These are phyloP conservation scores for Metschnikowia baotianmanensis DNA, from an alignment of 805 yeast species.

Conservation along the genomic window DNA sequence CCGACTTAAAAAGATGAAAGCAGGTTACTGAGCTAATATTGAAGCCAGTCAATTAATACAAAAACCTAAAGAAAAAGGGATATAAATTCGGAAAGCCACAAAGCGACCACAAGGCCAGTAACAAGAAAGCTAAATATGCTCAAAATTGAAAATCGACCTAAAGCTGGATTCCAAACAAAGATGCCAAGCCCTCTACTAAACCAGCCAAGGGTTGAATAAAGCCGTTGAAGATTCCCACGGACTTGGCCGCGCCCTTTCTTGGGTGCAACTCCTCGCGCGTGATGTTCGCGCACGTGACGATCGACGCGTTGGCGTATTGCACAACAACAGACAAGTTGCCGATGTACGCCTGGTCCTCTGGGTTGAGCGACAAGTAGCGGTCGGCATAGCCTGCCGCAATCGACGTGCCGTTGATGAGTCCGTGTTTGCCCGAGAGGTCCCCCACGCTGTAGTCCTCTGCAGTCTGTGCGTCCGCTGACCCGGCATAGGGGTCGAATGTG, in stretches of 20 bases:
- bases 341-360: conserved; percentile 24
- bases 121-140: background rate
- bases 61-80: too few relatives aligned
- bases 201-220: background rate
- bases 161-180: background rate
- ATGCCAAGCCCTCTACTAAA: background rate
- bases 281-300: conserved; percentile 40
- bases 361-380: conserved; percentile 32
- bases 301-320: conserved; percentile 30
- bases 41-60: too few relatives aligned
- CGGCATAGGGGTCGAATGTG: conserved; percentile 39
- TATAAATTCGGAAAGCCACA: too few relatives aligned
- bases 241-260: background rate
- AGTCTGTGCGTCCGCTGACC: conserved; percentile 25
- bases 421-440: conserved; percentile 42
- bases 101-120: too few relatives aligned
- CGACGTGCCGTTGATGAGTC: conserved; percentile 28
- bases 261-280: conserved; percentile 13
- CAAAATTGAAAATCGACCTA: background rate
- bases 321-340: conserved; percentile 33
- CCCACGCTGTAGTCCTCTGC: conserved; percentile 31
- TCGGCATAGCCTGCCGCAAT: conserved; percentile 26
- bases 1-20: too few relatives aligned
- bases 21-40: too few relatives aligned
- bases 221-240: background rate